Percentiles rank a stretch among this genome's conserved stretches.
Conservation (phyloP, 2,329 filamentous ascomycete species). For the Colletotrichum shisoi region DNA sequence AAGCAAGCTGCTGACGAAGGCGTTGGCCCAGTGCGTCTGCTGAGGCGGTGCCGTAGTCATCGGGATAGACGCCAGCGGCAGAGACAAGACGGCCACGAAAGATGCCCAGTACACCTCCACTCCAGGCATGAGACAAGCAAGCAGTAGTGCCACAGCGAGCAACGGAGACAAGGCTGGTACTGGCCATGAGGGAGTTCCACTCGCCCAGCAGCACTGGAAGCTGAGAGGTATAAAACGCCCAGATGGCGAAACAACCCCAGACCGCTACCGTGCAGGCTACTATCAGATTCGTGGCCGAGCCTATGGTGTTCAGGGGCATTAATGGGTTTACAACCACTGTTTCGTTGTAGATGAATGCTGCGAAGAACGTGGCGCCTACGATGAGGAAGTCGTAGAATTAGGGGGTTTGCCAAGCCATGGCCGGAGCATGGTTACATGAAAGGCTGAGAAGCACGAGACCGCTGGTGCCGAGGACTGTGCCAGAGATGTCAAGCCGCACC, state of each 20-base stretch:
- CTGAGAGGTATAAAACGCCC: slow-evolving; percentile 60
- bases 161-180: slow-evolving; percentile 56
- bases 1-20: slow-evolving; percentile 66
- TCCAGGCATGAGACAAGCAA: slow-evolving; percentile 55
- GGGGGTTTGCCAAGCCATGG: slow-evolving; percentile 54
- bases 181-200: slow-evolving; percentile 53
- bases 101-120: slow-evolving; percentile 19
- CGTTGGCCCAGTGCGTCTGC: slow-evolving; percentile 70
- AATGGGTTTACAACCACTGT: slow-evolving; percentile 58
- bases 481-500: slow-evolving; percentile 45
- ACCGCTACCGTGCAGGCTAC: slow-evolving; percentile 61
- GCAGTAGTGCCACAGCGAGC: slow-evolving; percentile 51
- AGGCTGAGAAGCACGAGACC: slow-evolving; percentile 59
- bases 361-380: slow-evolving; percentile 46
- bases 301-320: slow-evolving; percentile 62
- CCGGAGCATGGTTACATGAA: slow-evolving; percentile 58
- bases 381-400: slow-evolving; percentile 54
- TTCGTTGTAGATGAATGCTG: slow-evolving; percentile 48
- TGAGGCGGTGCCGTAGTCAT: slow-evolving; percentile 57
- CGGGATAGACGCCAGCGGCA: slow-evolving; percentile 54
- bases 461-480: slow-evolving; percentile 50
- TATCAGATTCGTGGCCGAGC: slow-evolving; percentile 61
- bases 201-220: slow-evolving; percentile 56
- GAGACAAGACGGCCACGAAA: slow-evolving; percentile 53
- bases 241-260: slow-evolving; percentile 63